Conservation (phyloP, 1,284 basidiomycete species). For the Kalmanozyma brasiliensis region DNA sequence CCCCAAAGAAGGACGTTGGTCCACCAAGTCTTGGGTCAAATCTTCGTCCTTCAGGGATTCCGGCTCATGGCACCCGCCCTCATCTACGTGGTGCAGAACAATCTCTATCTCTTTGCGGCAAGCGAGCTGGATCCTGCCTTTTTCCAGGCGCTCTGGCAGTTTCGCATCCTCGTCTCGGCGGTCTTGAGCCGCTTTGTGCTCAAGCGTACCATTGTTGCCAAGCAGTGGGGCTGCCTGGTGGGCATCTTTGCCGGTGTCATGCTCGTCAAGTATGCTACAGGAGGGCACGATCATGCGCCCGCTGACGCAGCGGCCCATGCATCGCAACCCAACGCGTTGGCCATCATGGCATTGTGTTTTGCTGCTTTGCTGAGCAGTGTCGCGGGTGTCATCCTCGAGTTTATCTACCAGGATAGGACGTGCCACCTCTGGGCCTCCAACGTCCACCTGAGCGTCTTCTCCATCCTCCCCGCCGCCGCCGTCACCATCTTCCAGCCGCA, state of each 20-base stretch:
- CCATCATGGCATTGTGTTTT: constrained; percentile 9
- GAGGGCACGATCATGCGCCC: no score
- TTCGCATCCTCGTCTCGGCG: constrained; percentile 28
- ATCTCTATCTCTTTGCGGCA: constrained; percentile 30
- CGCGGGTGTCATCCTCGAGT: constrained; percentile 36
- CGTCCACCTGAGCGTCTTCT: constrained; percentile 36
- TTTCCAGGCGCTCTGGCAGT: constrained; percentile 39
- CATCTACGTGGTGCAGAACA: constrained; percentile 42
- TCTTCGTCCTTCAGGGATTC: constrained; percentile 16
- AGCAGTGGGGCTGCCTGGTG: constrained; percentile 26
- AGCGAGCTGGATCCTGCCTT: constrained; percentile 26
- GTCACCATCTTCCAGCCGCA: constrained; percentile 10
- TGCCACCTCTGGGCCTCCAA: constrained; percentile 40
- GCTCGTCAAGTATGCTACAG: constrained; percentile 23
- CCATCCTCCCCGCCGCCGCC: constrained; percentile 23
- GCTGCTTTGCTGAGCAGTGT: constrained; percentile 20
- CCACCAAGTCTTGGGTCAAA: constrained; percentile 10
- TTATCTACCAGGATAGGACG: constrained; percentile 25
- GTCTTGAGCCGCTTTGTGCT: constrained; percentile 22
- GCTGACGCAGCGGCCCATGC: background rate
- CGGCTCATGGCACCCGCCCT: constrained; percentile 25
- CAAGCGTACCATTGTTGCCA: constrained; percentile 9
- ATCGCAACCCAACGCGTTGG: background rate
- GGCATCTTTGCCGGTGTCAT: constrained; percentile 30
- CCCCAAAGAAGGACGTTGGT: constrained; percentile 5